A percentile compares a stretch with the other conserved stretches of the same genome.
Evolutionary conservation across 495 filamentous ascomycete genomes (phyloP).

Genomic region (Talaromyces nanjingensis): DNA sequence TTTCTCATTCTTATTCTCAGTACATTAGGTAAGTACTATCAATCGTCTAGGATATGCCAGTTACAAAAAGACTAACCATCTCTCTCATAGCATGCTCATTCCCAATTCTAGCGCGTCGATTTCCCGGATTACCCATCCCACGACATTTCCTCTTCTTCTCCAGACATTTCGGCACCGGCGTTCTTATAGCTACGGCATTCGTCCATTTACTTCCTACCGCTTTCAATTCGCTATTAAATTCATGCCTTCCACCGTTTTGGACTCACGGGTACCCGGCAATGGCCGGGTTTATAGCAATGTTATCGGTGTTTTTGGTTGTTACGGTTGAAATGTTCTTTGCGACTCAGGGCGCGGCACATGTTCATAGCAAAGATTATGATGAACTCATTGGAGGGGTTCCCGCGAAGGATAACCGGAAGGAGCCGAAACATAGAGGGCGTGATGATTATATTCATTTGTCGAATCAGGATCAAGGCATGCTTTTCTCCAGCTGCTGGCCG

Average conservation of each 20-base stretch:
- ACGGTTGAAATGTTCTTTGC: conserved; percentile 71
- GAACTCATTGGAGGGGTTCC: conserved; percentile 30
- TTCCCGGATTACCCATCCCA: conserved; percentile 40
- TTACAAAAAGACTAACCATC: not conserved
- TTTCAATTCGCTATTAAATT: conserved; percentile 71
- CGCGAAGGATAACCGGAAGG: conserved; percentile 11
- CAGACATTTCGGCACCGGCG: conserved; percentile 81
- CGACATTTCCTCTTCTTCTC: conserved; percentile 61
- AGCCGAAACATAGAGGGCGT: conserved; percentile 14
- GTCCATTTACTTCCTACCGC: conserved; percentile 80
- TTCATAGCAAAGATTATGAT: conserved; percentile 42
- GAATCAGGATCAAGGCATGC: conserved; percentile 6
- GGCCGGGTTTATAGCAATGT: conserved; percentile 73
- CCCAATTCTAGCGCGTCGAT: conserved; percentile 45
- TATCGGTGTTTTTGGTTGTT: conserved; percentile 66
- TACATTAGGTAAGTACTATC: conserved; percentile 53
- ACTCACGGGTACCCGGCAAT: conserved; percentile 66
- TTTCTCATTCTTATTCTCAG: conserved; percentile 67
- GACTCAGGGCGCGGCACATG: conserved; percentile 44
- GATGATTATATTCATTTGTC: conserved; percentile 16
- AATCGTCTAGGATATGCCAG: not conserved
- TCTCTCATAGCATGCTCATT: conserved; percentile 42
- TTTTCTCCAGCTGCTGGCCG: not conserved
- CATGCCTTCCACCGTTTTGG: conserved; percentile 71
- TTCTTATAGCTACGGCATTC: conserved; percentile 83